Evolutionary conservation across 1,139 yeast genomes (phyloP), one percentile per base, ranked within the genome.

Genomic region (Lodderomyces metapsilosis): DNA sequence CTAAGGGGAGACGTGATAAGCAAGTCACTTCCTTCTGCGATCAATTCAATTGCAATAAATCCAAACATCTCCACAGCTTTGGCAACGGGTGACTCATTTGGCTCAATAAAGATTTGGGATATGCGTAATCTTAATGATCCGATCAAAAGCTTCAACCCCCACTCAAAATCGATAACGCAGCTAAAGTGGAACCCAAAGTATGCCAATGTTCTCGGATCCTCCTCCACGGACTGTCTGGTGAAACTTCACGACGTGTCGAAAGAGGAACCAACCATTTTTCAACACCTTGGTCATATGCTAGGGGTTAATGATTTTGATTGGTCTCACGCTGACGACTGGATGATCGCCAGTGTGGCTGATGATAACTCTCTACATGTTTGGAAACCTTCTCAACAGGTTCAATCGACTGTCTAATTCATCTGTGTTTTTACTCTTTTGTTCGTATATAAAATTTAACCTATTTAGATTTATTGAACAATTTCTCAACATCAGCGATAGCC

Each of bases 401-500:
- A 31, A 39, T 9, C 13, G 5, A n/a, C 23, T 8, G 15, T 22
- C 22, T n/a, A 18, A 28, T 28, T 34, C 33, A 16, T 22, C 20
- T 34, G 9, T 21, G 6, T 34, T 22, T 21, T 31, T 9, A 16
- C 20, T 20, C 37, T 38, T 38, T 11, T 36, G 30, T 34, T 32
- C 33, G 22, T n/a, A n/a, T n/a, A n/a, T n/a, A n/a, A n/a, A n/a
- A n/a, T n/a, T n/a, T n/a, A 33, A 20, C 32, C 15, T 25, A 32
- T 42, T 36, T 62, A 67, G 54, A 66, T 71, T 70, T 71, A 45
- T 76, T 66, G 52, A 91, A 88, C 66, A 89, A 74, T 69, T 80
- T 84, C 80, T 92, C 98, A 60, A 91, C 78, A 60, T 92, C 98
- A 61, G 87, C 76, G 57, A 92, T 84, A 55, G 97, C 82, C 77